Percentiles rank a stretch among this genome's conserved stretches.
phyloP scores from a whole-genome alignment of 805 yeast species.

The Candida chilensis region DNA sequence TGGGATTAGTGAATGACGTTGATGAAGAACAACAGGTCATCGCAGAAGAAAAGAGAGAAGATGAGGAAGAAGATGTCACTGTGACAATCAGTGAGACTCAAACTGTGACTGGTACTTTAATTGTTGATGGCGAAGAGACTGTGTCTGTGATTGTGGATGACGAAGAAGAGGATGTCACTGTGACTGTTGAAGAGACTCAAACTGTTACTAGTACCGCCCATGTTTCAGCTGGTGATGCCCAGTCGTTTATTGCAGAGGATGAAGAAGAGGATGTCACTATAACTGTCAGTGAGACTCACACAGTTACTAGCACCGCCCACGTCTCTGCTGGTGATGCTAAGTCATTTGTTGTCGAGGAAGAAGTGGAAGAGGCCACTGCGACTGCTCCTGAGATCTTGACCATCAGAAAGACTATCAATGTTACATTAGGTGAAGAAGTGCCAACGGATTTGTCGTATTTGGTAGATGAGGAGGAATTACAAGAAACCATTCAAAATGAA shows the following conservation, averaged over 20 bases:
- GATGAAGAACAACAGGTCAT: constrained; percentile 4
- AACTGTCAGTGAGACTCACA: neutral
- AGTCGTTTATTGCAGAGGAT: neutral
- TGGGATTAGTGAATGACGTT: constrained; percentile 1
- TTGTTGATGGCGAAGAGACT: constrained; percentile 2
- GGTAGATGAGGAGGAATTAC: too few species aligned
- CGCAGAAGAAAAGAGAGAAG: constrained; percentile 7
- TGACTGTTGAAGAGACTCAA: constrained; percentile 1
- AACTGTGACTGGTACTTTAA: constrained; percentile 7
- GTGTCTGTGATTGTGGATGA: constrained; percentile 4
- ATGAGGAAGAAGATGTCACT: constrained; percentile 2
- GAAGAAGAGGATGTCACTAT: neutral
- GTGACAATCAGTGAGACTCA: constrained; percentile 2
- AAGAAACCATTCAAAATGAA: too few species aligned
- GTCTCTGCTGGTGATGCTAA: too few species aligned
- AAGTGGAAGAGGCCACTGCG: neutral
- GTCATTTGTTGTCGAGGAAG: too few species aligned
- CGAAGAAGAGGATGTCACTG: constrained; percentile 1
- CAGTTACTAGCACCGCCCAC: constrained; percentile 2
- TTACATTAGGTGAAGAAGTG: too few species aligned
- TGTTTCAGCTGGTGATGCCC: neutral
- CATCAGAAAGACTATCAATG: too few species aligned
- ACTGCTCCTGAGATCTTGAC: constrained; percentile 3
- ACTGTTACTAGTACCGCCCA: neutral
- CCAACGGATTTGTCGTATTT: too few species aligned